Evolutionary conservation across 805 yeast genomes (phyloP).

Genomic region (Candida ponderosae): DNA sequence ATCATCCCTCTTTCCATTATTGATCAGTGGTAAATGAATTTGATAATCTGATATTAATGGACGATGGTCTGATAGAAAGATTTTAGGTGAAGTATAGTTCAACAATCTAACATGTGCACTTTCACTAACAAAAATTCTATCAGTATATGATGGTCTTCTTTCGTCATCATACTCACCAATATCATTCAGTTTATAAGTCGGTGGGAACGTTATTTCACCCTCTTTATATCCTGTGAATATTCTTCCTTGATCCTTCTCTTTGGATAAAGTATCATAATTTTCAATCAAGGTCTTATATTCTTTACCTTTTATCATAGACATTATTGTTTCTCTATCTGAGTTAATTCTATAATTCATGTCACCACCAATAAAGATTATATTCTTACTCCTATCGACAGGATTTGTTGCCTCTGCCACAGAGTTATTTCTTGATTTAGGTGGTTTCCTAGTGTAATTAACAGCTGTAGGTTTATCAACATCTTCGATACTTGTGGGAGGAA

Average conservation of each 20-base stretch:
- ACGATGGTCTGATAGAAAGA: constrained; percentile 42
- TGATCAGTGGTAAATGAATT: constrained; percentile 25
- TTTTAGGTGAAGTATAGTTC: constrained; percentile 16
- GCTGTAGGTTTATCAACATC: too few relatives aligned
- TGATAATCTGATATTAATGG: constrained; percentile 39
- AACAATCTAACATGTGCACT: constrained; percentile 19
- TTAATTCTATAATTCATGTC: constrained; percentile 46
- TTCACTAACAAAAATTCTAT: constrained; percentile 38
- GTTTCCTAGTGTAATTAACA: too few relatives aligned
- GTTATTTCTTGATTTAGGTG: too few relatives aligned
- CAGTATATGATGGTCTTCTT: constrained; percentile 54
- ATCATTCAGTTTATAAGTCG: constrained; percentile 41
- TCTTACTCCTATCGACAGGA: constrained; percentile 7
- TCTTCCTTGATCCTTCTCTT: constrained; percentile 24
- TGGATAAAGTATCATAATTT: constrained; percentile 34
- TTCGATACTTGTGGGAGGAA: too few relatives aligned
- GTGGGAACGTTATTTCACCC: constrained; percentile 38
- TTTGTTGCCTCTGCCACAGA: too few relatives aligned
- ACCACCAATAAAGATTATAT: constrained; percentile 34
- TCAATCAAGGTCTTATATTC: constrained; percentile 26
- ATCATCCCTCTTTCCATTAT: constrained; percentile 26
- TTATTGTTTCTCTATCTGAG: constrained; percentile 21
- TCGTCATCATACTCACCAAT: constrained; percentile 21
- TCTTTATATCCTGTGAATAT: constrained; percentile 41
- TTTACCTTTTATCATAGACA: constrained; percentile 20